phyloP scores from a whole-genome alignment of 176 grass and related monocot genomes.

The Cenchrus purpureus region DNA sequence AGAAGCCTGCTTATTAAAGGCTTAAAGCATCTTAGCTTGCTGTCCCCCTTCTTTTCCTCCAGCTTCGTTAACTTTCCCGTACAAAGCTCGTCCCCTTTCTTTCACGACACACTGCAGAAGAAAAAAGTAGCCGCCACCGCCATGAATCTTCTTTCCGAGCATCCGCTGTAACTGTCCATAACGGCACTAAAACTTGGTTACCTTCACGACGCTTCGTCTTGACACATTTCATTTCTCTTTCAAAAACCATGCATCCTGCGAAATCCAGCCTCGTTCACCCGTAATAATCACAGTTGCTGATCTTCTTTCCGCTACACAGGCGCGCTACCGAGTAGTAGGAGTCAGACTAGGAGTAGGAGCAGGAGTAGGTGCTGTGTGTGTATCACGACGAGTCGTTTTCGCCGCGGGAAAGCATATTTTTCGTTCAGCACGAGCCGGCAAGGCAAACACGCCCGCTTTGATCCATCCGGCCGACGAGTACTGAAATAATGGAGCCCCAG shows the following conservation, averaged over 20 bases:
- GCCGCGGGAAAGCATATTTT: slow-evolving; percentile 32
- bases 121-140: background rate
- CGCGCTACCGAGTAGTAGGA: too few species aligned
- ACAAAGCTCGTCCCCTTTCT: slow-evolving; percentile 47
- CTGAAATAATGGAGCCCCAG: background rate
- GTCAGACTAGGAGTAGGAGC: too few species aligned
- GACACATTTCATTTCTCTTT: background rate
- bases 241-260: too few species aligned
- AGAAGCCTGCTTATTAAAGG: slow-evolving; percentile 48
- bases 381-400: slow-evolving; percentile 39
- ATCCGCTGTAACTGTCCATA: background rate
- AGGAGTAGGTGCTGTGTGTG: slow-evolving; percentile 45
- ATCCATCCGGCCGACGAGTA: slow-evolving; percentile 16
- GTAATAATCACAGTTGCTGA: too few species aligned
- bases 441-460: slow-evolving; percentile 30
- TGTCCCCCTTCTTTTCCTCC: slow-evolving; percentile 33
- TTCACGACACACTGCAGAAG: slow-evolving; percentile 14
- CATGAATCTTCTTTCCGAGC: background rate
- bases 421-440: slow-evolving; percentile 8
- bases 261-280: too few species aligned
- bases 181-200: background rate
- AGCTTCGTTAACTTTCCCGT: slow-evolving; percentile 44
- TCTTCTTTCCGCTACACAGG: too few species aligned
- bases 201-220: background rate
- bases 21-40: slow-evolving; percentile 33